Percentiles rank a stretch among this genome's conserved stretches.
Evolutionary conservation across 345 rosid species (phyloP).

Genomic region (Salix exigua): DNA sequence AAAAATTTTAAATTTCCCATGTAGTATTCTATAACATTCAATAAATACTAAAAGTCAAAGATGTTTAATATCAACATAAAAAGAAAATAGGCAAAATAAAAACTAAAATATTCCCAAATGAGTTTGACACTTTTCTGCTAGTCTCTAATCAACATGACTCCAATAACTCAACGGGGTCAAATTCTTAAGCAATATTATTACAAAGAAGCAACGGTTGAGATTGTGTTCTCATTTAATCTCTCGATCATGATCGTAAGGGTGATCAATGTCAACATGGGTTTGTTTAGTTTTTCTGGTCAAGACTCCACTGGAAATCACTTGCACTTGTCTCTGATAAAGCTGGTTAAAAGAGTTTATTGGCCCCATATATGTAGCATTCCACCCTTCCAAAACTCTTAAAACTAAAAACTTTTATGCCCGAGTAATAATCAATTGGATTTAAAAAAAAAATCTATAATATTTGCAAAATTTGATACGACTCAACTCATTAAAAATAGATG

Average conservation of each 20-base stretch:
- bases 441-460: too few relatives aligned
- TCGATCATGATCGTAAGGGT: too few relatives aligned
- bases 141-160: not conserved
- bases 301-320: not conserved
- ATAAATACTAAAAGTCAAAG: too few relatives aligned
- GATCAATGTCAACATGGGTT: not conserved
- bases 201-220: not conserved
- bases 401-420: not conserved
- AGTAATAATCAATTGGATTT: too few relatives aligned
- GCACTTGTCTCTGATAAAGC: not conserved
- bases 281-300: not conserved
- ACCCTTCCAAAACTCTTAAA: too few relatives aligned
- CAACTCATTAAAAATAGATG: too few relatives aligned
- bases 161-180: not conserved
- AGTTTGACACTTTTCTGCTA: not conserved
- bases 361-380: not conserved
- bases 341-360: not conserved
- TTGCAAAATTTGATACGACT: too few relatives aligned
- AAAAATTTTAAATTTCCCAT: too few relatives aligned
- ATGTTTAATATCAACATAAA: too few relatives aligned
- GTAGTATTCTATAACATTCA: too few relatives aligned
- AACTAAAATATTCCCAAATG: too few relatives aligned
- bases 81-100: too few relatives aligned
- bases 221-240: not conserved
- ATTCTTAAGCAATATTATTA: not conserved